Percentiles rank a stretch among this genome's conserved stretches.
Conservation (phyloP, 139 green algal genomes). For the Micromonas pusilla region DNA sequence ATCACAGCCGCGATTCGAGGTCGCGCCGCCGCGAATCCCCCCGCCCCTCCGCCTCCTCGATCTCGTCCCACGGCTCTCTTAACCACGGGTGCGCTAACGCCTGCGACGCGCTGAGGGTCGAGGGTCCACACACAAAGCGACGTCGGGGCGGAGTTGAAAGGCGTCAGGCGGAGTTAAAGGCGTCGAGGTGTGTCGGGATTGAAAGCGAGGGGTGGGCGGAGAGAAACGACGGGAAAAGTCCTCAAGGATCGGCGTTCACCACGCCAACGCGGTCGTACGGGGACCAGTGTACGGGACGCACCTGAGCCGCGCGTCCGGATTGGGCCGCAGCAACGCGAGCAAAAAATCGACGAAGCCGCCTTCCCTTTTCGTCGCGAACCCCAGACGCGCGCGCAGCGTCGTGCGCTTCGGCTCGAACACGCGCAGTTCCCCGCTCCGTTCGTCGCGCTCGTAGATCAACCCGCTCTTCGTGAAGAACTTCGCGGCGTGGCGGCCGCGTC, state of each 20-base stretch:
- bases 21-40: no score
- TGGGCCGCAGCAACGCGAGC: background rate
- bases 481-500: slow-evolving; percentile 57
- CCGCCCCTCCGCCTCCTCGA: background rate
- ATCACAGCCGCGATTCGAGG: no score
- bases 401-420: slow-evolving; percentile 6
- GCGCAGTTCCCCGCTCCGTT: background rate
- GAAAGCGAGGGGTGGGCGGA: no score
- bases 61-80: background rate
- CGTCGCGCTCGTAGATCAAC: slow-evolving; percentile 28
- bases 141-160: no score
- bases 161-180: no score
- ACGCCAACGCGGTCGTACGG: no score
- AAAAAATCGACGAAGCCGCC: slow-evolving; percentile 23
- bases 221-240: no score
- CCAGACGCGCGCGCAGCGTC: background rate
- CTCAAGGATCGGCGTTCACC: no score
- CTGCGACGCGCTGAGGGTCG: slow-evolving; percentile 3
- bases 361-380: background rate
- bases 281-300: no score
- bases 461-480: slow-evolving; percentile 69
- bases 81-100: slow-evolving; percentile 20
- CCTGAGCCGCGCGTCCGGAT: slow-evolving; percentile 11
- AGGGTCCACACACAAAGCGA: no score
- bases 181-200: no score